These are phyloP conservation scores for Aspergillus ostianus DNA, from an alignment of 495 filamentous ascomycete genomes.

Conservation along the genomic window DNA sequence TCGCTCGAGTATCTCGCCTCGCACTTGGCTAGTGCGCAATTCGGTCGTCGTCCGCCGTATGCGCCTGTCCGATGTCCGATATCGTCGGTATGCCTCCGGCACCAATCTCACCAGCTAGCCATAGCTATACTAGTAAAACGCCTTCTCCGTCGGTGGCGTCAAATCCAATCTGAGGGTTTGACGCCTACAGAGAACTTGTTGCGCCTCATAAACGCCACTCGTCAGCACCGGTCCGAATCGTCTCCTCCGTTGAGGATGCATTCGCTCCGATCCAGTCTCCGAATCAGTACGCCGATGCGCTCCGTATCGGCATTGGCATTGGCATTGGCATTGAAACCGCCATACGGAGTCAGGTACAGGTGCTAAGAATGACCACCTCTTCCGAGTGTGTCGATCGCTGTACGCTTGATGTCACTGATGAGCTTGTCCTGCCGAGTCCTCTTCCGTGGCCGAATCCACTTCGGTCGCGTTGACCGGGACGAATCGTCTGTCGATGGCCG, in stretches of 20 bases:
- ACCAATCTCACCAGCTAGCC: background rate
- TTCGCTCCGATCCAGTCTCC: background rate
- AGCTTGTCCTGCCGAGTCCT: background rate
- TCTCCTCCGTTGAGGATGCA: background rate
- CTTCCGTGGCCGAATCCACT: too few species aligned
- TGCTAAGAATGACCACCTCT: background rate
- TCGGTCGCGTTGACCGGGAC: too few species aligned
- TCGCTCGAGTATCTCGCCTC: too few species aligned
- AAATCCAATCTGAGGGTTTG: background rate
- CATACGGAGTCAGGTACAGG: background rate
- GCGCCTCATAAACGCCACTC: background rate
- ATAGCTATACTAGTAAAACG: background rate
- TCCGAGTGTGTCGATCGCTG: background rate
- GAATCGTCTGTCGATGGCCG: too few species aligned
- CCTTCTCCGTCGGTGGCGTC: background rate
- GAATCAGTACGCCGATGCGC: background rate
- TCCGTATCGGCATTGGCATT: background rate
- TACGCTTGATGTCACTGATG: background rate
- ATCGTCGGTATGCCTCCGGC: background rate
- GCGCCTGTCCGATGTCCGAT: background rate
- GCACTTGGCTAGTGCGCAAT: too few species aligned
- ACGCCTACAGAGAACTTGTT: background rate
- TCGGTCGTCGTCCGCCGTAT: too few species aligned
- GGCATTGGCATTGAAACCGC: background rate
- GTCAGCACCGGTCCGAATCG: background rate